A percentile compares a stretch with the other conserved stretches of the same genome.
phyloP scores from a whole-genome alignment of 2,329 filamentous ascomycete species.

The Pestalotiopsis sp. region DNA sequence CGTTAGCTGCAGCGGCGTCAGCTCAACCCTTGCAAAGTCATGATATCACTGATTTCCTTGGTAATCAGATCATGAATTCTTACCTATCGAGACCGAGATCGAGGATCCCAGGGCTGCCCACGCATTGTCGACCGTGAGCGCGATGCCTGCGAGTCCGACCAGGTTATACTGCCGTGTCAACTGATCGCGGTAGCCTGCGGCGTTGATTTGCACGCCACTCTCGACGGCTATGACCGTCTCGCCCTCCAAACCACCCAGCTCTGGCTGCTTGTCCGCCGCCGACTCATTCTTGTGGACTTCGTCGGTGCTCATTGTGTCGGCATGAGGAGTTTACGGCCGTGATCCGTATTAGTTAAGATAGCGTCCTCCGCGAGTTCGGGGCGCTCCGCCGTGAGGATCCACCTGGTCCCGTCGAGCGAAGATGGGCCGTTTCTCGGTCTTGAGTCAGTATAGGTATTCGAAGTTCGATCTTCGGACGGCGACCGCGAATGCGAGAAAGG shows the following conservation, averaged over 20 bases:
- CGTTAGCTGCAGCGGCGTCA: constrained; percentile 36
- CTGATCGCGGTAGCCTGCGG: constrained; percentile 66
- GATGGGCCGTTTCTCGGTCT: background rate
- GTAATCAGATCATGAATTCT: constrained; percentile 19
- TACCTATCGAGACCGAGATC: constrained; percentile 54
- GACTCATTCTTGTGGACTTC: constrained; percentile 4
- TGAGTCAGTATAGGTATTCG: background rate
- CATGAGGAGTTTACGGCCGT: background rate
- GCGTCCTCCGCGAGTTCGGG: constrained; percentile 1
- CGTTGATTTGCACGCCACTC: constrained; percentile 56
- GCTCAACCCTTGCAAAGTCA: constrained; percentile 10
- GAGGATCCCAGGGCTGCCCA: constrained; percentile 68
- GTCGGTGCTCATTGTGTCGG: background rate
- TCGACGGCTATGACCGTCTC: constrained; percentile 37
- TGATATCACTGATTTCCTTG: constrained; percentile 9
- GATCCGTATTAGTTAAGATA: background rate
- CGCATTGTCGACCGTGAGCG: constrained; percentile 65
- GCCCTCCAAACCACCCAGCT: constrained; percentile 29
- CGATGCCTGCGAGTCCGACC: constrained; percentile 60
- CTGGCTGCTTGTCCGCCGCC: constrained; percentile 22
- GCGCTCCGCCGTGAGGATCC: background rate
- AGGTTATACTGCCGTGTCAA: constrained; percentile 65
- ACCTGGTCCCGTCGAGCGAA: background rate
- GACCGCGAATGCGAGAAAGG: background rate
- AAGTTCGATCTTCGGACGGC: background rate